Percentiles rank a stretch among this genome's conserved stretches.
These are phyloP conservation scores for Torulaspora maleeae DNA, from an alignment of 805 yeast species.

Conservation along the genomic window DNA sequence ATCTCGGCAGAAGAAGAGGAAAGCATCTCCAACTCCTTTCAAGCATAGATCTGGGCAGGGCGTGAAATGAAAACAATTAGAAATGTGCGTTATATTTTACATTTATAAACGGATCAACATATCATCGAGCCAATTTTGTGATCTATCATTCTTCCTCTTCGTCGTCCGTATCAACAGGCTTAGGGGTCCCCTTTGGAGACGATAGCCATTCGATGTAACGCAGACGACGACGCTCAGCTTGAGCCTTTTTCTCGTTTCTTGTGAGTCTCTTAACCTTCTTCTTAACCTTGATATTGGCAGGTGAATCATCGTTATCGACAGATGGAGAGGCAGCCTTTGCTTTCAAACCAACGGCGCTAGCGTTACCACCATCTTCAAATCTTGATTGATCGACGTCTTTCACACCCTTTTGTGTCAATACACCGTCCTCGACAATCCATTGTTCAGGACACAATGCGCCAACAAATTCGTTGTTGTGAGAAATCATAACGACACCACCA, in stretches of 20 bases:
- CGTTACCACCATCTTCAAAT: slow-evolving; percentile 73
- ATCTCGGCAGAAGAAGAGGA: slow-evolving; percentile 56
- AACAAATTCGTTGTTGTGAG: slow-evolving; percentile 94
- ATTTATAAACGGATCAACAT: slow-evolving; percentile 4
- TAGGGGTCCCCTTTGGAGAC: slow-evolving; percentile 97
- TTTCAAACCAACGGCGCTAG: slow-evolving; percentile 45
- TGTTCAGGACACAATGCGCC: slow-evolving; percentile 98
- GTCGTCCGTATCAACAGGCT: slow-evolving; percentile 88
- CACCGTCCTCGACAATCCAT: slow-evolving; percentile 94
- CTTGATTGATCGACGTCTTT: slow-evolving; percentile 68
- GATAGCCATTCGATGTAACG: slow-evolving; percentile 93
- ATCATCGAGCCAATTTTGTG: not conserved
- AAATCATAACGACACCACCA: slow-evolving; percentile 98
- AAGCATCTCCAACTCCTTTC: slow-evolving; percentile 22
- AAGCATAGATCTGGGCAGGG: not conserved
- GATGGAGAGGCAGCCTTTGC: slow-evolving; percentile 44
- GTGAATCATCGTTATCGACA: slow-evolving; percentile 74
- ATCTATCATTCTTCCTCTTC: slow-evolving; percentile 42
- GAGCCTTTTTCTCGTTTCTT: slow-evolving; percentile 88
- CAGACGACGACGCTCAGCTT: slow-evolving; percentile 89
- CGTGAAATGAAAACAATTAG: not conserved
- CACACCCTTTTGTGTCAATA: slow-evolving; percentile 76
- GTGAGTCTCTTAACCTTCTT: slow-evolving; percentile 95
- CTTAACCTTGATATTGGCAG: slow-evolving; percentile 92
- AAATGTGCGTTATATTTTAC: not conserved